Conservation (phyloP, 2,329 filamentous ascomycete genomes). For the Pseudogymnoascus sp. region DNA sequence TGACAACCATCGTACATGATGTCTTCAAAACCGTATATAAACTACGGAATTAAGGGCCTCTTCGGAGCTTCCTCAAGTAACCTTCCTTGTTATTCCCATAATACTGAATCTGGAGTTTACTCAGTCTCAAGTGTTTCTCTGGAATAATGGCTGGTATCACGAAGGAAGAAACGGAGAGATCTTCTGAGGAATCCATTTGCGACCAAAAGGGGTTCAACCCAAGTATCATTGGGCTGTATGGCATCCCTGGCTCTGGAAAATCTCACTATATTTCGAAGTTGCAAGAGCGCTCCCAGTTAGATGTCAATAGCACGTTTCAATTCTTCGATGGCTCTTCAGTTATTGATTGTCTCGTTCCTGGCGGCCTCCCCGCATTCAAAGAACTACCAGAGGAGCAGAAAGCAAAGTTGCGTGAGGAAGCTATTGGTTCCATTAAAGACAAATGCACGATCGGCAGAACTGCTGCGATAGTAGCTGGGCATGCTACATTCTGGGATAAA, state of each 20-base stretch:
- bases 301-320: slow-evolving; percentile 28
- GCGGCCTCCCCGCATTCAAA: slow-evolving; percentile 44
- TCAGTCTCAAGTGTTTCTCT: background rate
- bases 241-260: slow-evolving; percentile 48
- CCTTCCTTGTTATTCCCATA: background rate
- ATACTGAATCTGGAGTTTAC: background rate
- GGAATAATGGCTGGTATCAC: background rate
- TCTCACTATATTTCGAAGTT: slow-evolving; percentile 38
- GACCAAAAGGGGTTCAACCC: slow-evolving; percentile 24
- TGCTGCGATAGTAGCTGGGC: slow-evolving; percentile 45
- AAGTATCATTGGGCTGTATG: slow-evolving; percentile 46
- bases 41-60: background rate
- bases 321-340: slow-evolving; percentile 48
- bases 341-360: slow-evolving; percentile 37
- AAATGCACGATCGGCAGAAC: slow-evolving; percentile 30
- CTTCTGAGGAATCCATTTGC: background rate
- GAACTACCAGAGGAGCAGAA: slow-evolving; percentile 32
- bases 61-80: background rate
- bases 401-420: slow-evolving; percentile 33
- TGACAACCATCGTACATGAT: background rate
- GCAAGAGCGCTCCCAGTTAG: slow-evolving; percentile 26
- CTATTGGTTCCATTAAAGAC: slow-evolving; percentile 39
- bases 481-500: slow-evolving; percentile 48
- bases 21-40: background rate
- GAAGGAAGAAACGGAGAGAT: background rate